Evolutionary conservation across 371 early-diverging fungal species (phyloP).

Genomic region (Batrachochytrium dendrobatidis): DNA sequence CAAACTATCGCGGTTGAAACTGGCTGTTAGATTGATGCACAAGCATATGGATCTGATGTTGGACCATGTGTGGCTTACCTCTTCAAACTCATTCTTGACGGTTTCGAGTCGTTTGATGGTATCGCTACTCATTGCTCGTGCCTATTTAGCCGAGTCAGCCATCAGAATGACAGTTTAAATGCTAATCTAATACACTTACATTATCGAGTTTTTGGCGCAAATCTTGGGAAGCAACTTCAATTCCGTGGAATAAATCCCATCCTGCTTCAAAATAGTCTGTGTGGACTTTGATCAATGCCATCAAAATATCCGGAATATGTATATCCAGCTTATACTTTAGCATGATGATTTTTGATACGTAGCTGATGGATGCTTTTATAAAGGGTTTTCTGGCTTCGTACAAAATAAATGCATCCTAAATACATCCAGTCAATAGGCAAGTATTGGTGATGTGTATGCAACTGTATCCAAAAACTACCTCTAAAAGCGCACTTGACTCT

Average conservation of each 20-base stretch:
- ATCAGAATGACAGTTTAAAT: too few relatives aligned
- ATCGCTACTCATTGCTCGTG: too few relatives aligned
- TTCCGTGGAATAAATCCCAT: slow-evolving; percentile 15
- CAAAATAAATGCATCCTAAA: slow-evolving; percentile 51
- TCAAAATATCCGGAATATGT: slow-evolving; percentile 17
- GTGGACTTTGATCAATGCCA: slow-evolving; percentile 16
- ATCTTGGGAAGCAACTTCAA: slow-evolving; percentile 1
- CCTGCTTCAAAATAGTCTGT: slow-evolving; percentile 12
- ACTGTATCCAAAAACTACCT: slow-evolving; percentile 27
- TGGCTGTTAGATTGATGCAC: too few relatives aligned
- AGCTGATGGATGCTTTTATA: slow-evolving; percentile 40
- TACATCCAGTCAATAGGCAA: neutral
- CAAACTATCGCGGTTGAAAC: too few relatives aligned
- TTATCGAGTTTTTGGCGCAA: neutral
- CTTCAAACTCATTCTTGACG: too few relatives aligned
- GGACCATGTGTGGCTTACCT: too few relatives aligned
- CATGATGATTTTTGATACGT: slow-evolving; percentile 26
- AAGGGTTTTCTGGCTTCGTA: slow-evolving; percentile 60
- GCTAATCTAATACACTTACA: too few relatives aligned
- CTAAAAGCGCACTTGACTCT: slow-evolving; percentile 56
- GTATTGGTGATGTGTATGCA: neutral
- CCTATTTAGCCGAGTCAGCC: too few relatives aligned
- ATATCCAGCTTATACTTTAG: slow-evolving; percentile 21
- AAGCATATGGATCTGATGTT: too few relatives aligned
- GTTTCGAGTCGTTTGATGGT: too few relatives aligned